phyloP scores from a whole-genome alignment of 2,329 filamentous ascomycete species.

The Scortechinia acanthostroma region DNA sequence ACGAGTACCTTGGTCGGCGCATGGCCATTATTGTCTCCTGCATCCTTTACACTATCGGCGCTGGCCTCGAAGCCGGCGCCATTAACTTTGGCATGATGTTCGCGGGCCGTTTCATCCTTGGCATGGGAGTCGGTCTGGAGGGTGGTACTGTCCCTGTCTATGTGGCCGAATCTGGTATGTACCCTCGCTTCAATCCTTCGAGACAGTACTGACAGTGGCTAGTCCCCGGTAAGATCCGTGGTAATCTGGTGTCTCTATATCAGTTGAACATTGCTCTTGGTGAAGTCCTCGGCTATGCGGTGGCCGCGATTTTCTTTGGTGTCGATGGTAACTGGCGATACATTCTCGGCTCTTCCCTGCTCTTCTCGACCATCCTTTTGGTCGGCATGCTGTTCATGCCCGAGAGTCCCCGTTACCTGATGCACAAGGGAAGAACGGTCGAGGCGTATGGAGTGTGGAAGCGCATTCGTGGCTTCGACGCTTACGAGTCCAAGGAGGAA shows the following conservation, averaged over 20 bases:
- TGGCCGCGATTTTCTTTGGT: conserved; percentile 67
- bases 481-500: conserved; percentile 53
- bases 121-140: conserved; percentile 65
- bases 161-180: conserved; percentile 66
- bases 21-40: conserved; percentile 66
- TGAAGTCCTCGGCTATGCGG: conserved; percentile 67
- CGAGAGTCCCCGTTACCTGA: conserved; percentile 61
- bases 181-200: too few species aligned
- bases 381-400: conserved; percentile 66
- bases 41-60: conserved; percentile 65
- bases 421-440: conserved; percentile 56
- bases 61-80: conserved; percentile 59
- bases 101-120: conserved; percentile 59
- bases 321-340: conserved; percentile 67
- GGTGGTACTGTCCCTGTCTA: conserved; percentile 71
- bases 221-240: conserved; percentile 41
- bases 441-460: conserved; percentile 67
- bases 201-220: too few species aligned
- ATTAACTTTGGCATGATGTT: conserved; percentile 69
- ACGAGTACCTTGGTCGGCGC: conserved; percentile 61
- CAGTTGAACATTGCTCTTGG: conserved; percentile 72
- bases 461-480: conserved; percentile 55
- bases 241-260: conserved; percentile 68
- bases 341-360: conserved; percentile 65
- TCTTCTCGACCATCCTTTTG: conserved; percentile 60